Base-by-base conservation (phyloP, 306 rosid genomes). In the Hippophae gyantsensis region DNA sequence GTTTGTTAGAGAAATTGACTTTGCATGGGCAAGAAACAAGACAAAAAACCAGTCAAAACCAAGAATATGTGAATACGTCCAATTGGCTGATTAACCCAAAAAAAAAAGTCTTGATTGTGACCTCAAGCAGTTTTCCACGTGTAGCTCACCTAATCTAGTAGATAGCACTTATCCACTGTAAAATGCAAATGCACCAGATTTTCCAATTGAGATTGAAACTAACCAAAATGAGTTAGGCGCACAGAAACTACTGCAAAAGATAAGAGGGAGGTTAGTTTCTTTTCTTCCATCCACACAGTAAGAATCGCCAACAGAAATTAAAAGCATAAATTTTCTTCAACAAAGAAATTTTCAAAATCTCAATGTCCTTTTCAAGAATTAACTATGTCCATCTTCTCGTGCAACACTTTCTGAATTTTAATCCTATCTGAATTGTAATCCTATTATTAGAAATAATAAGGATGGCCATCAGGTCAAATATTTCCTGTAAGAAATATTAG, bases 71-170 rank as follows among this genome's bases (percentile, higher is more conserved):
- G 27, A 9, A 62, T 32, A 54, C 62, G 2, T 46, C 26, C 3
- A 64, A 42, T 69, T 49, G 40, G 62, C 60, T 60, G 54, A 42
- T 60, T 60, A 6, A 14, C 69, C 52, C 61, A 66, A 1, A 42
- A 44, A 59, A 1, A 61, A 68, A 58, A 63, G 63, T 64, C 56
- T 41, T 58, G 81, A 75, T 49, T 48, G 62, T 61, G 84, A 79
- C 73, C 27, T 45, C 6, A 18, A 42, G 63, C 61, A 75, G 57
- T 72, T 75, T 75, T 79, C 76, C 81, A 65, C 78, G 84, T 75
- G 81, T 72, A 57, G 63, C 68, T 72, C 47, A 75, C 81, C 84
- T 61, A 68, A 72, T 54, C 59, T 25, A 74, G 7, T 48, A 63
- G 69, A 60, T 52, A 64, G 68, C 59, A 18, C 70, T 61, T 46